Base-by-base conservation (phyloP, 164 flowering plant genomes). In the Saururus chinensis region DNA sequence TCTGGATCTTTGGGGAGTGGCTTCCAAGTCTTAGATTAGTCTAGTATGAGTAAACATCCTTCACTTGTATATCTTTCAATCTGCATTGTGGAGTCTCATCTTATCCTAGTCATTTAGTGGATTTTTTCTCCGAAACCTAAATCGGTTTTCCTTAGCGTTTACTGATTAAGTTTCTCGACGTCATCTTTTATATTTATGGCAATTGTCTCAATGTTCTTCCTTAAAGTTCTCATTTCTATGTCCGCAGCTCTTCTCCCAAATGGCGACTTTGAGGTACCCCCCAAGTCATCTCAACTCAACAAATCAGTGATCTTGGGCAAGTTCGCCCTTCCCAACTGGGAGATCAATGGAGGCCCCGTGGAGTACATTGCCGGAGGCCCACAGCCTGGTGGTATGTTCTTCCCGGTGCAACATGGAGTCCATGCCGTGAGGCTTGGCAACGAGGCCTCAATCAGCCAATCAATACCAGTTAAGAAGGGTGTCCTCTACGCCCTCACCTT, bases 401-500 rank as follows among this genome's bases (percentile, higher is more conserved):
- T 81, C 59, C 64, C 83, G 0, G 97, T 93, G 7, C 79, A 90
- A 8, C 96, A 83, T 25, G 98, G 93, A 0, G 77, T 79, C 58
- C 96, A 88, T 40, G 96, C 97, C 7, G 82, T 89, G 11, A 81
- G 96, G 76, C 96, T 92, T 16, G 98, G 98, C 13, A 92, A 92
- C 56, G 90, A 92, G 60, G 98, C 98, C 61, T 80, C 91, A 0
- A 80, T 90, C 63, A 82, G 95, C 30, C 97, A 93, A 64, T 73
- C 76, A 8, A 66, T 89, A 11, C 74, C 79, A 0, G 83, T 89
- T 0, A 82, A 78, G 57, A 67, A 63, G 20, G 96, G 93, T 19
- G 53, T 84, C 25, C 68, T 79, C 1, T 92, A 92, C 59, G 82
- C 93, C 20, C 81, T 92, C n/a, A 87, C 96, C 25, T 88, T 92